Evolutionary conservation across 352 stramenopile genomes (phyloP), one percentile per base, ranked within the genome.

Genomic region (Phytophthora cajani): DNA sequence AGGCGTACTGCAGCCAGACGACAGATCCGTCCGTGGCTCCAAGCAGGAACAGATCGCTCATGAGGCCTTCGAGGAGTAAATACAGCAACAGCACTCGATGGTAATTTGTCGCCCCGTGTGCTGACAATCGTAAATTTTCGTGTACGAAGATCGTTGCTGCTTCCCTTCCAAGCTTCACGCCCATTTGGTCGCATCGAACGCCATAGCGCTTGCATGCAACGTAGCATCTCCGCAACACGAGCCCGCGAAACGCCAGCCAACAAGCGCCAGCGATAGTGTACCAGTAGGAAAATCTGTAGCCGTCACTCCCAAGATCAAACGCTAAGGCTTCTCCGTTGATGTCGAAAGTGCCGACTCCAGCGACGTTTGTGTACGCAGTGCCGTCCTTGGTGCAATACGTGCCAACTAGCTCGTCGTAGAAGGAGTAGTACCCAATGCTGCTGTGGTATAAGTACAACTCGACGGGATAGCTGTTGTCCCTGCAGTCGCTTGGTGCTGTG

Each of bases 1-100:
- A 73, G 10, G 55, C 46, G n/a, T 69, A 69, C 47, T 73, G 66
- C 10, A 69, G 7, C 44, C 55, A 54, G 17, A 44, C 66, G 23
- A 69, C 44, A 1, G 42, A 6, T 1, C 66, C 66, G 32, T 73
- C 66, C 3, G 44, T 67, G 1, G 60, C 59, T 23, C 53, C 54
- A 5, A 69, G 53, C 46, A 73, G 11, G 21, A 73, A 73, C 16
- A 73, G 12, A 27, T 73, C 66, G 27, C 59, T 56, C 66, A 73
- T 73, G 16, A 73, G 21, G 0, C 66, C 66, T 33, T 73, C 66
- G 2, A 64, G 33, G 2, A 73, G 53, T 10, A 69, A 12, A 32
- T 73, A 73, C 17, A 73, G 27, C 30, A 73, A 21, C 44, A 30
- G 1, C 6, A 46, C 11, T 44, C 60, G 66, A 32, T 73, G 66